These are phyloP conservation scores for Morella rubra DNA, from an alignment of 306 rosid species.

Conservation along the genomic window DNA sequence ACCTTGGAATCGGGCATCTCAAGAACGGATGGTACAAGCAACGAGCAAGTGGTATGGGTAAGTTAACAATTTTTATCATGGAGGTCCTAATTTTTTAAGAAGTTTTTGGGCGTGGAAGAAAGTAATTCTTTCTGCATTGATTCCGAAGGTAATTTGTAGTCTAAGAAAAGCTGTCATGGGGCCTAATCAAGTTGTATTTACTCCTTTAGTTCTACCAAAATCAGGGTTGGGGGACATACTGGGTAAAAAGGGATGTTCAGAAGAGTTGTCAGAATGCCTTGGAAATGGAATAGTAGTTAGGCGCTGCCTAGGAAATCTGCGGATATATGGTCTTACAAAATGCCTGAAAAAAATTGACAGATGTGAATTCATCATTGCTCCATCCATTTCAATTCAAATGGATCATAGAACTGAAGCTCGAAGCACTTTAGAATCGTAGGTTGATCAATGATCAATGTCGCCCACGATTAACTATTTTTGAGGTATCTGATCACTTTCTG, in stretches of 20 bases:
- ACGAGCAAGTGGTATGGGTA: constrained; percentile 77
- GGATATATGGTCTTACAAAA: neutral
- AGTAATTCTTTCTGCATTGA: neutral
- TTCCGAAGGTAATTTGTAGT: neutral
- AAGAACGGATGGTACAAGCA: constrained; percentile 24
- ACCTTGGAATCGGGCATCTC: constrained; percentile 59
- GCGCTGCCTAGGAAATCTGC: neutral
- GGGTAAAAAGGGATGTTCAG: neutral
- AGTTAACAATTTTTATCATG: constrained; percentile 29
- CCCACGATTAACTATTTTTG: neutral
- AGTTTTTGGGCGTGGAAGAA: constrained; percentile 5
- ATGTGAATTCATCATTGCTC: neutral
- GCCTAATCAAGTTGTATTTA: neutral
- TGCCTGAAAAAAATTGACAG: neutral
- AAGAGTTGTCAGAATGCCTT: constrained; percentile 9
- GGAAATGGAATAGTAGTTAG: neutral
- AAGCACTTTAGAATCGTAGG: neutral
- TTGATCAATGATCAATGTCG: neutral
- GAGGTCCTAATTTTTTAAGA: constrained; percentile 1
- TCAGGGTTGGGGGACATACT: constrained; percentile 17
- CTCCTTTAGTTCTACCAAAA: neutral
- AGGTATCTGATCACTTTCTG: neutral
- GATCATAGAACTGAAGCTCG: neutral
- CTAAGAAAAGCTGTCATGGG: neutral
- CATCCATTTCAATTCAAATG: neutral